These are phyloP conservation scores for Didymella pinodella DNA, from an alignment of 2,329 filamentous ascomycete genomes.

Conservation along the genomic window DNA sequence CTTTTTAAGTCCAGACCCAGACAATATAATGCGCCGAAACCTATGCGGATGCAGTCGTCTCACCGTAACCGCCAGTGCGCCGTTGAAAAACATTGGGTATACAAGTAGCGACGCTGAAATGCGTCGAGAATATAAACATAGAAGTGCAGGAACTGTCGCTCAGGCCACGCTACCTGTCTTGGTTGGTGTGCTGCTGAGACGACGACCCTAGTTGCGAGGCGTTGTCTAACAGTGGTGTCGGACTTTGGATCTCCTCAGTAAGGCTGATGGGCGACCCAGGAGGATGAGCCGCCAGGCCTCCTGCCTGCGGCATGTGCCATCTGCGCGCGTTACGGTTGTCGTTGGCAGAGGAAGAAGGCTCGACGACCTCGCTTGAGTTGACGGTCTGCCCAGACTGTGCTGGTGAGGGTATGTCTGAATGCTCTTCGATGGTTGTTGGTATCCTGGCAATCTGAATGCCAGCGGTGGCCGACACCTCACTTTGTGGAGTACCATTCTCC, in stretches of 20 bases:
- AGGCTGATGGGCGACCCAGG: slow-evolving; percentile 17
- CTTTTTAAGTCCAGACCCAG: slow-evolving; percentile 28
- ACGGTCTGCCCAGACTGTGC: slow-evolving; percentile 20
- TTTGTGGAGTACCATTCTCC: not conserved
- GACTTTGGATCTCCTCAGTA: slow-evolving; percentile 15
- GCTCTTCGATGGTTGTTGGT: slow-evolving; percentile 30
- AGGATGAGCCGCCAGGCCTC: slow-evolving; percentile 19
- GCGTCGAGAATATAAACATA: slow-evolving; percentile 33
- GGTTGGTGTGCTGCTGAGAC: slow-evolving; percentile 25
- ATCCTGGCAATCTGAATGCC: slow-evolving; percentile 30
- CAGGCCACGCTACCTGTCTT: slow-evolving; percentile 38
- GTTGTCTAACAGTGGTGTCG: slow-evolving; percentile 16
- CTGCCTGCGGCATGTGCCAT: slow-evolving; percentile 36
- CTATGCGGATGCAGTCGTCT: slow-evolving; percentile 38
- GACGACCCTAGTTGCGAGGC: slow-evolving; percentile 3
- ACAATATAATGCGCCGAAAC: slow-evolving; percentile 29
- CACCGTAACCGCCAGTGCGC: slow-evolving; percentile 31
- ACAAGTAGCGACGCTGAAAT: slow-evolving; percentile 31
- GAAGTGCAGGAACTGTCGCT: slow-evolving; percentile 22
- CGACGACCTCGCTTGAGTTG: slow-evolving; percentile 23
- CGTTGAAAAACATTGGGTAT: slow-evolving; percentile 33
- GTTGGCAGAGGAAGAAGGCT: slow-evolving; percentile 20
- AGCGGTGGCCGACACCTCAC: slow-evolving; percentile 22
- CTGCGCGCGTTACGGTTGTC: slow-evolving; percentile 34
- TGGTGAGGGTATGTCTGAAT: slow-evolving; percentile 25